Evolutionary conservation across 2,329 filamentous ascomycete genomes (phyloP).

Genomic region (Verticillium tricorpus): DNA sequence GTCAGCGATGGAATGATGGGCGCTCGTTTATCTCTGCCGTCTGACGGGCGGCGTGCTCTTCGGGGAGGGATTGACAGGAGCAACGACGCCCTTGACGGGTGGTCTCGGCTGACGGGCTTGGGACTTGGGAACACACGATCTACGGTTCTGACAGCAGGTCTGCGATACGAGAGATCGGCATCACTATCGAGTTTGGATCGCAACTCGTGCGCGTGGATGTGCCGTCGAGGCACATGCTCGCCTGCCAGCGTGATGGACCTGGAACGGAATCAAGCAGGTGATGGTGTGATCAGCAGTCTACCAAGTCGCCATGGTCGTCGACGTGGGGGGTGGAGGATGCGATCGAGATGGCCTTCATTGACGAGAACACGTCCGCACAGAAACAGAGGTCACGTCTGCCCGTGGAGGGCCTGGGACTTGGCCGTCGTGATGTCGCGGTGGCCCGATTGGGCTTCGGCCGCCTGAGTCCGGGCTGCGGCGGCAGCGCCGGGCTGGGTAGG

Average conservation of each 20-base stretch:
- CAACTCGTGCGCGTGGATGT: background rate
- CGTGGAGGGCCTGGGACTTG: too few relatives aligned
- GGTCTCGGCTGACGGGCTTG: background rate
- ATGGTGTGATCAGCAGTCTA: background rate
- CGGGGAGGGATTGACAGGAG: background rate
- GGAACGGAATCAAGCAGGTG: background rate
- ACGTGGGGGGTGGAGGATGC: background rate
- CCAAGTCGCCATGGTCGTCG: background rate
- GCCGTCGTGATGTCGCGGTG: background rate
- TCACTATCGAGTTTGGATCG: background rate
- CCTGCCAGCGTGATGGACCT: background rate
- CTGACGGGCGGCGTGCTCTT: background rate
- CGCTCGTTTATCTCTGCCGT: background rate
- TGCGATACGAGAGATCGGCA: background rate
- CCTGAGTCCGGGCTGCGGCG: background rate
- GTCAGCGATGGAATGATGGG: background rate
- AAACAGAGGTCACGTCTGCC: too few relatives aligned
- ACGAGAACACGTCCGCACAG: too few relatives aligned
- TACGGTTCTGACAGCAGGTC: background rate
- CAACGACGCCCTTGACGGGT: too few relatives aligned
- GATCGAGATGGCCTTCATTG: background rate
- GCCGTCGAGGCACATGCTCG: background rate
- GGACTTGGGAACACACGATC: too few relatives aligned
- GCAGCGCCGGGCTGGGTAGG: background rate
- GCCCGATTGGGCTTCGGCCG: background rate